phyloP scores from a whole-genome alignment of 257 asterid species.

The Echium plantagineum region DNA sequence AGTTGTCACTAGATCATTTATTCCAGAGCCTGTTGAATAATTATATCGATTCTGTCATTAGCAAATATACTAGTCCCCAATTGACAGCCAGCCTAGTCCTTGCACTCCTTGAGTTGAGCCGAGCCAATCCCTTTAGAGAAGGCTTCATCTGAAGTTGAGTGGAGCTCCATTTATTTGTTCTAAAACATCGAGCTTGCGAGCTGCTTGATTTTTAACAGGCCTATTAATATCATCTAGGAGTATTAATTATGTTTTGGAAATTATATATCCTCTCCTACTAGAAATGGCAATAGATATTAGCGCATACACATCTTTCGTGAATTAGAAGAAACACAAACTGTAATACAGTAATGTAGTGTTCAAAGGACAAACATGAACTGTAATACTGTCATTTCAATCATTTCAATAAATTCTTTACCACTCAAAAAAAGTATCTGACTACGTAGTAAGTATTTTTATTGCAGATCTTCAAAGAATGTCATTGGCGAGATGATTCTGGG shows the following conservation, averaged over 20 bases:
- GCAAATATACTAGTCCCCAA: too few relatives aligned
- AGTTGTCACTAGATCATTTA: too few relatives aligned
- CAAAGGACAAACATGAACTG: neutral
- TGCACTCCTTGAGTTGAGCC: too few relatives aligned
- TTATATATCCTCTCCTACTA: neutral
- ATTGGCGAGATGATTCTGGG: constrained; percentile 37
- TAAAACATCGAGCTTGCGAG: too few relatives aligned
- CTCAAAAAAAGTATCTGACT: constrained; percentile 6
- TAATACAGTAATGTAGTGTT: neutral
- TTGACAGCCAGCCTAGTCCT: too few relatives aligned
- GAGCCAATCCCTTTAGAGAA: too few relatives aligned
- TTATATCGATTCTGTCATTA: too few relatives aligned
- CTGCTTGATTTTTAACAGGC: too few relatives aligned
- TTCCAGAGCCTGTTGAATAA: too few relatives aligned
- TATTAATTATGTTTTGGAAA: neutral
- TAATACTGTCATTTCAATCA: neutral
- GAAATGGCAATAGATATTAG: neutral
- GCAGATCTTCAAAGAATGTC: constrained; percentile 77
- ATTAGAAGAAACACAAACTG: neutral
- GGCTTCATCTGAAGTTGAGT: too few relatives aligned
- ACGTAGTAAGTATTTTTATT: constrained; percentile 3
- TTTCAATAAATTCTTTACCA: neutral
- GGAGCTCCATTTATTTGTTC: too few relatives aligned
- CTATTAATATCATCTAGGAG: too few relatives aligned
- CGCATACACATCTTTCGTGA: neutral